phyloP scores from a whole-genome alignment of 2,329 filamentous ascomycete genomes.

The Ascochyta fabae region DNA sequence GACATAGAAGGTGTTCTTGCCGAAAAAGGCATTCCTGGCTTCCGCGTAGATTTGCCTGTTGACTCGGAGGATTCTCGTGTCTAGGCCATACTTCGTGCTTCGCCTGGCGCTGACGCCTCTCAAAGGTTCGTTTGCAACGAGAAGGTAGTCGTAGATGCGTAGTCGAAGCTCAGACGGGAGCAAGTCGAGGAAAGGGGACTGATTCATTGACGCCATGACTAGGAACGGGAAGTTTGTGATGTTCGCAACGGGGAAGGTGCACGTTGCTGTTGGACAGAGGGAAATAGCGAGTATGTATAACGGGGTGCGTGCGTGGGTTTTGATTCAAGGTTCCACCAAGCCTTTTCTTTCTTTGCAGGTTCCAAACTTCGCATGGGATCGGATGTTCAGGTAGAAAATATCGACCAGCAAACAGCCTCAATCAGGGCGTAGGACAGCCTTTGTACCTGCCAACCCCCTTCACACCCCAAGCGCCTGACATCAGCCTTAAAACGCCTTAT shows the following conservation, averaged over 20 bases:
- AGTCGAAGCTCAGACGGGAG: slow-evolving; percentile 43
- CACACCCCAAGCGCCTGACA: neutral
- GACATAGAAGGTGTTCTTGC: slow-evolving; percentile 49
- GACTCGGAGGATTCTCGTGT: slow-evolving; percentile 46
- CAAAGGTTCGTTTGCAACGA: slow-evolving; percentile 28
- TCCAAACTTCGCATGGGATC: slow-evolving; percentile 11
- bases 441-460: slow-evolving; percentile 4
- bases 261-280: slow-evolving; percentile 6
- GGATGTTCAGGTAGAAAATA: neutral
- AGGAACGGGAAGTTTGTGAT: slow-evolving; percentile 1
- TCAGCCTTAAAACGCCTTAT: neutral
- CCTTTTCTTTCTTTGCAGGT: slow-evolving; percentile 18
- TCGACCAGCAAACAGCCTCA: slow-evolving; percentile 3
- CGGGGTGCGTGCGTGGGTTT: slow-evolving; percentile 5
- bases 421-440: neutral
- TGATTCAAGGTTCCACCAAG: slow-evolving; percentile 16
- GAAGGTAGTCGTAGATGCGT: slow-evolving; percentile 38
- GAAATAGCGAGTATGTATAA: slow-evolving; percentile 12
- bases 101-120: slow-evolving; percentile 28
- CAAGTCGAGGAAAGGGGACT: slow-evolving; percentile 23
- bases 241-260: slow-evolving; percentile 1
- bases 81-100: slow-evolving; percentile 37
- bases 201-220: neutral
- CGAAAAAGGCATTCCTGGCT: slow-evolving; percentile 50
- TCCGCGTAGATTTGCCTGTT: slow-evolving; percentile 52